A percentile compares a stretch with the other conserved stretches of the same genome.
Conservation (phyloP, 1,139 yeast species). For the Kodamaea sp. region DNA sequence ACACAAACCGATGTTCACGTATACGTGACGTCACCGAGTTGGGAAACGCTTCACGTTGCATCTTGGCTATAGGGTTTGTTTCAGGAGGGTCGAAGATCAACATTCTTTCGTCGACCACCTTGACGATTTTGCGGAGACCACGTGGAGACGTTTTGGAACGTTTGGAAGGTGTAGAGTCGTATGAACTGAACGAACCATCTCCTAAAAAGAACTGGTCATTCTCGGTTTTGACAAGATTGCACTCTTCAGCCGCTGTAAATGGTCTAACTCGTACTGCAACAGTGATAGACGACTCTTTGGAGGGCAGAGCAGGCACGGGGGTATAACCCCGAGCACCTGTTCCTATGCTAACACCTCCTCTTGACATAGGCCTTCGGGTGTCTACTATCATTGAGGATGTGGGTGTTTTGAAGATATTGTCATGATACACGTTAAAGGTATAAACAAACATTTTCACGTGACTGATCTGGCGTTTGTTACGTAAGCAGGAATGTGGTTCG, state of each 20-base stretch:
- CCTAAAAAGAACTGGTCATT: conserved; percentile 50
- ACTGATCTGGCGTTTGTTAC: too few species aligned
- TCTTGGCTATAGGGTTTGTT: conserved; percentile 61
- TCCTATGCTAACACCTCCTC: too few species aligned
- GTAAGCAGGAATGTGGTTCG: too few species aligned
- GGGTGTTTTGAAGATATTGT: too few species aligned
- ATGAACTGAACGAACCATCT: conserved; percentile 51
- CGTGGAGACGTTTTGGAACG: conserved; percentile 31
- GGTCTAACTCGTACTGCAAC: conserved; percentile 88
- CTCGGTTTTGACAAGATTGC: conserved; percentile 41
- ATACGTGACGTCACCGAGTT: conserved; percentile 47
- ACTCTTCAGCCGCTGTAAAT: conserved; percentile 60
- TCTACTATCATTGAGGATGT: background rate
- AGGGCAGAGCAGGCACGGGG: background rate
- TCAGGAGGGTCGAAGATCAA: conserved; percentile 87
- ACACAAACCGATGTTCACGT: conserved; percentile 78
- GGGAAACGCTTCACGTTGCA: conserved; percentile 63
- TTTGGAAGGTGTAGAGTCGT: conserved; percentile 8
- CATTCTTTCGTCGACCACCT: conserved; percentile 88
- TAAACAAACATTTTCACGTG: too few species aligned
- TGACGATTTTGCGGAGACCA: conserved; percentile 70
- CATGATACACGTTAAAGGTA: too few species aligned
- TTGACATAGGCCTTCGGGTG: background rate
- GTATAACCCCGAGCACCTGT: too few species aligned
- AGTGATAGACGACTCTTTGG: conserved; percentile 63